Evolutionary conservation across 306 rosid genomes (phyloP), one percentile per base, ranked within the genome.

Genomic region (Luffa acutangula): DNA sequence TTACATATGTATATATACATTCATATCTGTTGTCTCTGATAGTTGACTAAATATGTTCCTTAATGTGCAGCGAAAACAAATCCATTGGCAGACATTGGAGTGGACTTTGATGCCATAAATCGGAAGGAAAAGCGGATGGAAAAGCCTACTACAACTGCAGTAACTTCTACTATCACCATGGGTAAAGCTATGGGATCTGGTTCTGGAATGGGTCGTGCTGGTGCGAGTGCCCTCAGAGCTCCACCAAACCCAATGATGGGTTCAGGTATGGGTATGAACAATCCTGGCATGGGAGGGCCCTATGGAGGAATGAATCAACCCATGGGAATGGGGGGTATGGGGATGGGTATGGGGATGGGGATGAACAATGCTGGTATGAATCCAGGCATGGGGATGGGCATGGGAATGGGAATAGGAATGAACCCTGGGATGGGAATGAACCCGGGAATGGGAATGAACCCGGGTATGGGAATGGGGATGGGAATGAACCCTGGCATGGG

Each of bases 151-250:
- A 76, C 89, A 7, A 59, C 86, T 52, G 79, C 91, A 4, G 92
- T 91, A 15, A 84, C 92, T 80, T 93, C 98, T 48, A 90, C 99
- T 17, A 62, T 93, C 71, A 91, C 66, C 78, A 96, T 96, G 99
- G 99, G 99, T 71, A 96, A 91, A 86, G 99, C 99, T 54, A 96
- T 96, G 99, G 99, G 99, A 82, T 89, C 99, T 12, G 99, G 98
- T 77, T 90, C 99, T 43, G 99, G 99, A 59, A 80, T 91, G 21
- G 99, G 99, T 31, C 96, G 96, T 46, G 92, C 91, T 1, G 93
- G 92, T 82, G 98, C 94, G 1, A 56, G 92, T 84, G 87, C 83
- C 45, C 86, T 96, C 52, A 88, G 98, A 85, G 37, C 90, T 79
- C 79, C 86, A 21, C 76, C 84, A 45, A 93, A 86, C 78, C 52